phyloP scores from a whole-genome alignment of 305 asterid genomes.

The Fraxinus greggii region DNA sequence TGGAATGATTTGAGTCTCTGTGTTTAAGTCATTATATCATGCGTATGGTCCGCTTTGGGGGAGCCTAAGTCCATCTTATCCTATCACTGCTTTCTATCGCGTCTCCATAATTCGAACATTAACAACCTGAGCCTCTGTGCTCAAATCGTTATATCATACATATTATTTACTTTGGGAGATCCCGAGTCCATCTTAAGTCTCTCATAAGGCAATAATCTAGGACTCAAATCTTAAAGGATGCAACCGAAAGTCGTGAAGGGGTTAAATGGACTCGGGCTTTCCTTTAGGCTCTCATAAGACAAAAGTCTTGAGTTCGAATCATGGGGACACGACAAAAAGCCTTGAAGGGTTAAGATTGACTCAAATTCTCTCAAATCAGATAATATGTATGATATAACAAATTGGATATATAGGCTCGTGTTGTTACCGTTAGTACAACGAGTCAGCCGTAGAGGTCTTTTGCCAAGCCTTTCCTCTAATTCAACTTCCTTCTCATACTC shows the following conservation, averaged over 20 bases:
- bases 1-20: background rate
- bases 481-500: background rate
- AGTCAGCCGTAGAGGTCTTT: background rate
- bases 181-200: background rate
- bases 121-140: background rate
- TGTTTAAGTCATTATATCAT: background rate
- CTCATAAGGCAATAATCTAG: background rate
- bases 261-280: background rate
- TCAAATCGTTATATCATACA: background rate
- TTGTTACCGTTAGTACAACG: background rate
- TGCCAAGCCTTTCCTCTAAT: background rate
- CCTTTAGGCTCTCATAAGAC: background rate
- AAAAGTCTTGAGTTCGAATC: background rate
- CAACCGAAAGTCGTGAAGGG: background rate
- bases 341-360: background rate
- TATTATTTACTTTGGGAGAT: background rate
- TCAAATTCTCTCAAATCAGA: too few species aligned
- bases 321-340: background rate
- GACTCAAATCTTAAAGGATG: background rate
- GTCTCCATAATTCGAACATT: background rate
- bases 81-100: background rate
- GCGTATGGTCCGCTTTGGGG: background rate
- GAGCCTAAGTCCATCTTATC: background rate
- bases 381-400: background rate
- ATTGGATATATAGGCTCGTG: background rate